Conservation (phyloP, 2,329 filamentous ascomycete species). For the Neopestalotiopsis clavispora region DNA sequence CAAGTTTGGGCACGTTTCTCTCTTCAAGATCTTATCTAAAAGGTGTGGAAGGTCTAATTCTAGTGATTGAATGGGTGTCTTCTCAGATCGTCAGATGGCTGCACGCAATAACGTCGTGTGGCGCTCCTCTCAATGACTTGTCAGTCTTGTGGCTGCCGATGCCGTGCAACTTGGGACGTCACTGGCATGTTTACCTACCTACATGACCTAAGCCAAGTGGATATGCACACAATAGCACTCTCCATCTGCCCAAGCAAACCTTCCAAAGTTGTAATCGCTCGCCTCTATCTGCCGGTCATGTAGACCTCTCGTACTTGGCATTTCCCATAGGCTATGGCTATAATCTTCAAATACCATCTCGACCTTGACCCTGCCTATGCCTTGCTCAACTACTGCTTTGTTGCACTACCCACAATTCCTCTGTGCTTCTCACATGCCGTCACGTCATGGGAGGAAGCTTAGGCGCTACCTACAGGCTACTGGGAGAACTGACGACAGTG, state of each 20-base stretch:
- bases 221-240: not conserved
- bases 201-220: too few relatives aligned
- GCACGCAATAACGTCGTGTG: not conserved
- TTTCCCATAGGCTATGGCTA: not conserved
- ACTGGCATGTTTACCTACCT: not conserved
- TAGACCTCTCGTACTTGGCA: not conserved
- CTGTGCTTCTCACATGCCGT: conserved; percentile 5
- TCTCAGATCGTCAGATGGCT: not conserved
- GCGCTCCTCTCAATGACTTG: not conserved
- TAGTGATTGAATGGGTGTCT: not conserved
- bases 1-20: not conserved
- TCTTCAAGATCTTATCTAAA: not conserved
- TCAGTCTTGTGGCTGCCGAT: conserved; percentile 1
- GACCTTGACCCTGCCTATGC: not conserved
- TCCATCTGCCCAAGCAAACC: not conserved
- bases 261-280: not conserved
- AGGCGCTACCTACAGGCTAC: not conserved
- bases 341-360: not conserved
- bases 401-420: not conserved
- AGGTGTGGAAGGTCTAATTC: not conserved
- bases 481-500: not conserved
- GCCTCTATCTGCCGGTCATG: not conserved
- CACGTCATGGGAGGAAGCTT: not conserved
- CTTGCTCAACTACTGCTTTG: too few relatives aligned
- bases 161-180: conserved; percentile 10